Evolutionary conservation across 2,329 filamentous ascomycete genomes (phyloP), one percentile per base, ranked within the genome.

Genomic region (Fusarium anthophilum): DNA sequence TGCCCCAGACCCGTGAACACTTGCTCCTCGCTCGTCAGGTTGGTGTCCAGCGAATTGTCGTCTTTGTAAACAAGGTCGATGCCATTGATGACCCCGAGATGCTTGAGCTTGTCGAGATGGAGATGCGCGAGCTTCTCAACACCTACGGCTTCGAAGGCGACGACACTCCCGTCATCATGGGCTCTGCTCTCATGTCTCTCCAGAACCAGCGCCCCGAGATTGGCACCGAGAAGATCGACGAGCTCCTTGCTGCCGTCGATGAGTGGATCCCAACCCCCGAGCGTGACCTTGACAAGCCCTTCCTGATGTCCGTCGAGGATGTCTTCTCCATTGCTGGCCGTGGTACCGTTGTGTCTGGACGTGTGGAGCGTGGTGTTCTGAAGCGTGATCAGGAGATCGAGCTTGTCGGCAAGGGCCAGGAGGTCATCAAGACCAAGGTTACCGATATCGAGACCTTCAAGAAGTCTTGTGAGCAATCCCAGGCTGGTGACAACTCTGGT

Each of bases 391-490:
- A 92, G 74, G 96, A 99, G 82, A 91, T 99, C 77, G 96, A 99
- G 89, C 90, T 99, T 75, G 90, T 99, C 71, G 96, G 96, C 83
- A 97, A 96, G 88, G 91, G 92, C 77, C 85, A 86, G 65, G 89
- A 91, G 51, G 86, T 94, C 77, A 94, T 98, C 89, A 98, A 97
- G 91, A 98, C 96, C 85, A 98, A 98, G 90, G 96, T 99, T 76
- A 99, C 96, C 81, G 97, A 99, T 82, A 98, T 99, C 78, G 96
- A 99, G 89, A 99, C 96, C 76, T 99, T 99, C 90, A 98, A 98
- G 91, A 99, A 99, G 91, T 97, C 95, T 56, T 98, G 96, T 85
- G 95, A 98, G 67, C 94, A 98, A 86, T 97, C 96, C 68, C 91
- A 94, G 80, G 96, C 96, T 72, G 96, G 96, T 84, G 96, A 99